Evolutionary conservation across 2,329 filamentous ascomycete species (phyloP), one percentile per base, ranked within the genome.

Genomic region (Eurotiales sp.): DNA sequence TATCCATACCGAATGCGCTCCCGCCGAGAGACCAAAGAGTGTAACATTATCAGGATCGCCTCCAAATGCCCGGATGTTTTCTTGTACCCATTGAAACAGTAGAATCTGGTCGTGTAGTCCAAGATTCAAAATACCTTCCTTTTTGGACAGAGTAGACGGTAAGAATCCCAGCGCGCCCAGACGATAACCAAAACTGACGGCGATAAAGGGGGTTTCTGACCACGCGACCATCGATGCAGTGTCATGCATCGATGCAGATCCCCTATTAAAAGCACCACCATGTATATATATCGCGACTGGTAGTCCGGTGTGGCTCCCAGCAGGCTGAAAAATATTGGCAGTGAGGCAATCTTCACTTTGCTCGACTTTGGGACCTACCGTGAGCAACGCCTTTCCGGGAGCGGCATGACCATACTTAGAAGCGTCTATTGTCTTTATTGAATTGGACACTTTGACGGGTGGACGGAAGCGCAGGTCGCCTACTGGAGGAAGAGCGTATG

Each of bases 21-120:
- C 85, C 0, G 86, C 84, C 2, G 79, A 84, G 63, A 91, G 83
- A 17, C 88, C 88, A 84, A 85, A 89, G 53, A 92, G 85, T 0
- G 87, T 91, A 4, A 91, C 86, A 64, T 86, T 87, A n/a, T 76
- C 73, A 0, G 87, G 84, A 63, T 92, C 87, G 15, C 89, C 50
- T 46, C 50, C 50, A n/a, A 52, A 52, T 6, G 36, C 43, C 15
- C 27, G 36, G 11, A 52, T 52, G 88, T 91, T 89, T 59, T 89
- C 86, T 8, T 85, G 82, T 1, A 88, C 80, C 88, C 88, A 92
- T 62, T 90, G 71, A 6, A 92, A 73, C 0, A 80, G 87, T 57
- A 86, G 75, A 23, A 86, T 77, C 60, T 90, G 87, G 61, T 92
- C 88, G 0, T 87, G 74, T 2, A 88, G 75, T 3, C 88, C 88